Percentiles rank a stretch among this genome's conserved stretches.
Conservation (phyloP, 2,329 filamentous ascomycete genomes). For the Sporothrix pseudoabietina region DNA sequence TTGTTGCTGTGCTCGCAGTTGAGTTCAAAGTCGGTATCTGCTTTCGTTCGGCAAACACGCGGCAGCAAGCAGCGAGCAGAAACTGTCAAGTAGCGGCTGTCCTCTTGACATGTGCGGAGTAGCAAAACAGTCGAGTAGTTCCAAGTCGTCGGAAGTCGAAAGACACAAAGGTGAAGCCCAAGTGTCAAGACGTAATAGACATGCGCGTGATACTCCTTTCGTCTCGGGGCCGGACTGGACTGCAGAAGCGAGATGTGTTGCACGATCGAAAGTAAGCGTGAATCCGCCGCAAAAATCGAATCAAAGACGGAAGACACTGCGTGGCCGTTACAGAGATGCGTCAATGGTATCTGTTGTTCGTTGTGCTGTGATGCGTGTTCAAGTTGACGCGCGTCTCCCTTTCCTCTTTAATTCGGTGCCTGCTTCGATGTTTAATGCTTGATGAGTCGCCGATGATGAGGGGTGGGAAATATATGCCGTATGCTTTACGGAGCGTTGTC, state of each 20-base stretch:
- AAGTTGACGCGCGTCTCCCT: not conserved
- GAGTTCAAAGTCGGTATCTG: constrained; percentile 12
- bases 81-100: not conserved
- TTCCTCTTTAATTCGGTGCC: not conserved
- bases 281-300: not conserved
- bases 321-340: not conserved
- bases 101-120: constrained; percentile 12
- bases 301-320: not conserved
- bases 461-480: constrained; percentile 5
- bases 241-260: constrained; percentile 6
- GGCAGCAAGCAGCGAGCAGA: not conserved
- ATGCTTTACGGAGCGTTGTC: not conserved
- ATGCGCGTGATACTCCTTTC: constrained; percentile 3
- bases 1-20: not conserved
- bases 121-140: not conserved
- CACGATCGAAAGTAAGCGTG: not conserved
- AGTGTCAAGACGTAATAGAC: not conserved
- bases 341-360: not conserved
- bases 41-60: not conserved
- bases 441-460: not conserved
- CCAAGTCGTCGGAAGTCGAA: not conserved
- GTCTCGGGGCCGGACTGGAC: not conserved
- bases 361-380: not conserved
- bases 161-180: not conserved
- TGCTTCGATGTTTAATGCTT: not conserved